Percentiles rank a stretch among this genome's conserved stretches.
Conservation (phyloP, 208 protist genomes). For the Wallacemonas sp. region DNA sequence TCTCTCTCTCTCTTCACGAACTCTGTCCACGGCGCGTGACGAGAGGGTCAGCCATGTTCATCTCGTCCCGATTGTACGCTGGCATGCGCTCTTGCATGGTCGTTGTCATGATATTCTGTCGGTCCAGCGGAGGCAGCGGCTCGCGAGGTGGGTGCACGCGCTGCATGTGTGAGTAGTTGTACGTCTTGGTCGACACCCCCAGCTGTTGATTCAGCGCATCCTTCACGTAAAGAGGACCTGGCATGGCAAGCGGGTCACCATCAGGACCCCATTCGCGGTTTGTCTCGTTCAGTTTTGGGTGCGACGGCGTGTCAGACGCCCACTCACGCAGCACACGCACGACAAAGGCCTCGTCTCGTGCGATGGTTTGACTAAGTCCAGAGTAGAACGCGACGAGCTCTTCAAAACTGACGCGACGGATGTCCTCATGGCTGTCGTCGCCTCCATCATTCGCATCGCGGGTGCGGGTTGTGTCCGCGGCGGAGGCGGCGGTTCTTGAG, state of each 20-base stretch:
- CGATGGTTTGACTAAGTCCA: conserved; percentile 50
- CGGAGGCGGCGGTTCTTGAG: neutral
- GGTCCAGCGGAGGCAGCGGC: conserved; percentile 70
- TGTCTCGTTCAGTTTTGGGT: conserved; percentile 67
- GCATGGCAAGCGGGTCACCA: conserved; percentile 65
- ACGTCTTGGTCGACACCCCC: conserved; percentile 56
- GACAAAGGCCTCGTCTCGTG: conserved; percentile 75
- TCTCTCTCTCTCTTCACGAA: too few species aligned
- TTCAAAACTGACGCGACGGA: conserved; percentile 29
- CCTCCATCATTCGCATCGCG: too few species aligned
- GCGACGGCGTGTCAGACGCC: conserved; percentile 51
- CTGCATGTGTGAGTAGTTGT: conserved; percentile 83
- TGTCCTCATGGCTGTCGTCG: conserved; percentile 7
- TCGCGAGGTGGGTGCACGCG: conserved; percentile 63
- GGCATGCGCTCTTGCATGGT: conserved; percentile 48
- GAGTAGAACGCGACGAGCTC: conserved; percentile 84
- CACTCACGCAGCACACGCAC: conserved; percentile 65
- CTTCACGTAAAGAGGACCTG: conserved; percentile 53
- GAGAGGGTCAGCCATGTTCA: conserved; percentile 51
- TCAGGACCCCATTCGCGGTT: conserved; percentile 63
- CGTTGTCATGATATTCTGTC: conserved; percentile 55
- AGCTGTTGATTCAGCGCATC: conserved; percentile 62
- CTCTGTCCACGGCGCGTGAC: conserved; percentile 51
- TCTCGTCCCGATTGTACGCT: conserved; percentile 25
- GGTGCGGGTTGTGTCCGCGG: too few species aligned